phyloP scores from a whole-genome alignment of 345 rosid species.

The Gossypium turneri region DNA sequence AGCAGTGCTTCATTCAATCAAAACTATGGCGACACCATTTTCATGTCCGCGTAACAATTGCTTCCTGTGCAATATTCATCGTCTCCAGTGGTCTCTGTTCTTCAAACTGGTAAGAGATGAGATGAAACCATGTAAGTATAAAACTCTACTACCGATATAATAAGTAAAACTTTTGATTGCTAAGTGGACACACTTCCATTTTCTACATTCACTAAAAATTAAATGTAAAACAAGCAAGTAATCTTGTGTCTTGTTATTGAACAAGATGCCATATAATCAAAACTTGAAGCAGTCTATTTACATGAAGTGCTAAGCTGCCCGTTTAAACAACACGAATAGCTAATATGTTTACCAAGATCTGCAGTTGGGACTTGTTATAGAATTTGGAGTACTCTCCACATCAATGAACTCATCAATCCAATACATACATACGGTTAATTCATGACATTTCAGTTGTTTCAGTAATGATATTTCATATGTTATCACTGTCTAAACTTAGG shows the following conservation, averaged over 20 bases:
- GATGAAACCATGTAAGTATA: neutral
- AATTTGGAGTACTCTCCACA: neutral
- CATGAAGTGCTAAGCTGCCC: neutral
- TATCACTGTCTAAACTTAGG: neutral
- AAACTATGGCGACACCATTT: conserved; percentile 20
- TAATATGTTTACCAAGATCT: neutral
- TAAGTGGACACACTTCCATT: neutral
- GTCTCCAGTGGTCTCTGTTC: conserved; percentile 16
- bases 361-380: too few species aligned
- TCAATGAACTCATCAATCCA: neutral
- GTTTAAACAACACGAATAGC: neutral
- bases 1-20: conserved; percentile 13
- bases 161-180: neutral
- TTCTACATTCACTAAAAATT: neutral
- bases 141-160: neutral
- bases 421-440: neutral
- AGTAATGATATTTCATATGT: neutral
- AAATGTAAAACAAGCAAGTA: neutral
- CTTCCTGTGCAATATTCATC: conserved; percentile 12
- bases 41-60: neutral
- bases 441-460: neutral
- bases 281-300: neutral
- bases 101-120: conserved; percentile 16
- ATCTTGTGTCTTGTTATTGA: neutral
- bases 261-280: neutral